Percentiles rank a stretch among this genome's conserved stretches.
Evolutionary conservation across 192 early-diverging fungal species (phyloP).

Genomic region (Geranomyces michiganensis): DNA sequence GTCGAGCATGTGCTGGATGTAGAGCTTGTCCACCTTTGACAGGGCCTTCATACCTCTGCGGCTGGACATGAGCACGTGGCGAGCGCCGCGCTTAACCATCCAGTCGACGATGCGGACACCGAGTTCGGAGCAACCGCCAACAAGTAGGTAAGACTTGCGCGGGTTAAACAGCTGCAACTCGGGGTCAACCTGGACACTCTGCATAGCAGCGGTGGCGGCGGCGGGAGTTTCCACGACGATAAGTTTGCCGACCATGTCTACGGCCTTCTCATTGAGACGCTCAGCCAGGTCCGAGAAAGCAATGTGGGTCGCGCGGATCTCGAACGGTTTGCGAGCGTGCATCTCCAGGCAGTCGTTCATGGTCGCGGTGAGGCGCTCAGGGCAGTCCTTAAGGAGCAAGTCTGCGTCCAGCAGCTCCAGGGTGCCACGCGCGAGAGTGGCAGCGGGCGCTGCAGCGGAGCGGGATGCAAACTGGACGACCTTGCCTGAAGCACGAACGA

Average conservation of each 20-base stretch:
- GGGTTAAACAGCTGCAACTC: constrained; percentile 21
- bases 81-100: constrained; percentile 18
- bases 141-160: constrained; percentile 30
- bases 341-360: neutral
- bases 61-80: constrained; percentile 21
- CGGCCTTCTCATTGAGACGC: neutral
- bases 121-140: constrained; percentile 30
- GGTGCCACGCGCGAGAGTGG: neutral
- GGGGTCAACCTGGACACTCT: neutral
- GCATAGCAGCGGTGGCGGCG: neutral
- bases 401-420: neutral
- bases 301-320: neutral
- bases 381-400: constrained; percentile 2
- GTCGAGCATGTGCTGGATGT: constrained; percentile 1
- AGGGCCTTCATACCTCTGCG: constrained; percentile 23
- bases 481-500: neutral
- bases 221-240: neutral
- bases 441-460: neutral
- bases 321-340: constrained; percentile 2
- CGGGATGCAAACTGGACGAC: neutral
- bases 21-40: constrained; percentile 4
- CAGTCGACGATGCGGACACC: constrained; percentile 24
- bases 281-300: constrained; percentile 3
- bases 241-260: neutral
- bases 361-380: neutral